Evolutionary conservation across 129 eudicot species (phyloP), one percentile per base, ranked within the genome.

Genomic region (Lactuca sativa): DNA sequence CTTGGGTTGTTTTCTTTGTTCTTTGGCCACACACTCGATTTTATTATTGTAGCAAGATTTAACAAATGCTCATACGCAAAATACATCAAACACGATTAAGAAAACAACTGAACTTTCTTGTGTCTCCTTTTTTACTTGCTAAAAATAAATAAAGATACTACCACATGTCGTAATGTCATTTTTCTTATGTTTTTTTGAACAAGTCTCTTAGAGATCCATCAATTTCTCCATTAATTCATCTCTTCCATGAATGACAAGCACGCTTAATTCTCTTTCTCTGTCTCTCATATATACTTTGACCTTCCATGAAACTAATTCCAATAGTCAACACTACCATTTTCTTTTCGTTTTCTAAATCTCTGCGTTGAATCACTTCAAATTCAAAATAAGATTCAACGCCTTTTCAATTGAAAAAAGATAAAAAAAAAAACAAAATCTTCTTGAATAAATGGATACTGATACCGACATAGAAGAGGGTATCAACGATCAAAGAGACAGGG

Each of bases 191-290:
- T 34, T 12, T 15, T 67, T 59, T 69, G 69, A 67, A 75, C 61
- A 48, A 59, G 80, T 75, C 69, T 76, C 18, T 68, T 67, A 67
- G 52, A 58, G 80, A 67, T 76, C 74, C 80, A 60, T 7, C 40
- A 5, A 59, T 67, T 69, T 67, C 80, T 76, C 70, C 80, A 68
- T 52, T 38, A 59, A 59, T 67, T 67, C 64, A 76, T 76, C 74
- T 60, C 51, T 69, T 60, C 80, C 75, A 76, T 76, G 43, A 68
- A 76, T 17, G 21, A 67, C 56, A 67, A 67, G 7, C 21, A 71
- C 58, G 12, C 54, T 14, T 47, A 47, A n/a, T 71, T 59, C 60
- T 67, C 25, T n/a, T 2, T 51, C 55, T 52, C 21, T 52, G 55
- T 52, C 49, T 54, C 4, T 36, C 56, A 40, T 74, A 31, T 51